Conservation (phyloP, 78 protist genomes). For the Dictyostelium intermedium region DNA sequence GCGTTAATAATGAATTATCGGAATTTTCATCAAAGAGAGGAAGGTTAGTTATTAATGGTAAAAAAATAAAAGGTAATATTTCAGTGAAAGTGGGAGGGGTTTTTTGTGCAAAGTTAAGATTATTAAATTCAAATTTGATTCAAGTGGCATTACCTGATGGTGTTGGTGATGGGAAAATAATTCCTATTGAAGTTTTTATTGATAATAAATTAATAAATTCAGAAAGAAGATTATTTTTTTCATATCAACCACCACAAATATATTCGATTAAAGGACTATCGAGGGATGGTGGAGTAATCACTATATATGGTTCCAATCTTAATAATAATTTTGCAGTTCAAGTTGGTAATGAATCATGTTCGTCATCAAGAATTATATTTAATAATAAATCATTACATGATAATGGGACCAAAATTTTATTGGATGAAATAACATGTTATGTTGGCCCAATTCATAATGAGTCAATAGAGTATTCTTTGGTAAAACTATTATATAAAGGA, state of each 20-base stretch:
- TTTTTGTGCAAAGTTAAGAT: not conserved
- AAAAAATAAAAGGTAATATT: not conserved
- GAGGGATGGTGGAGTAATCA: not conserved
- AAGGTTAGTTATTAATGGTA: not conserved
- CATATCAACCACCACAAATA: not conserved
- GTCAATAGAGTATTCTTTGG: not conserved
- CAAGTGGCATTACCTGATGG: not conserved
- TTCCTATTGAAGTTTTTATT: not conserved
- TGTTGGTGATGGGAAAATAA: not conserved
- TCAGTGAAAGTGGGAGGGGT: not conserved
- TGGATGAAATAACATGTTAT: not conserved
- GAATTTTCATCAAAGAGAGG: not conserved
- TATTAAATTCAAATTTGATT: not conserved
- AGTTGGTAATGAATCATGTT: not conserved
- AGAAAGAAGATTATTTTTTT: not conserved
- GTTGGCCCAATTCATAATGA: not conserved
- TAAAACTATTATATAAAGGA: not conserved
- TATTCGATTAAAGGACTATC: not conserved
- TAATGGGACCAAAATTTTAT: not conserved
- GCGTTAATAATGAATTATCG: not conserved
- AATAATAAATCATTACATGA: not conserved
- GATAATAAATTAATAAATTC: not conserved
- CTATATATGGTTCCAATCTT: not conserved
- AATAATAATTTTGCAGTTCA: not conserved
- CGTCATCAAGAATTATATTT: not conserved